phyloP scores from a whole-genome alignment of 176 grass and related monocot species.

The Cenchrus americanus region DNA sequence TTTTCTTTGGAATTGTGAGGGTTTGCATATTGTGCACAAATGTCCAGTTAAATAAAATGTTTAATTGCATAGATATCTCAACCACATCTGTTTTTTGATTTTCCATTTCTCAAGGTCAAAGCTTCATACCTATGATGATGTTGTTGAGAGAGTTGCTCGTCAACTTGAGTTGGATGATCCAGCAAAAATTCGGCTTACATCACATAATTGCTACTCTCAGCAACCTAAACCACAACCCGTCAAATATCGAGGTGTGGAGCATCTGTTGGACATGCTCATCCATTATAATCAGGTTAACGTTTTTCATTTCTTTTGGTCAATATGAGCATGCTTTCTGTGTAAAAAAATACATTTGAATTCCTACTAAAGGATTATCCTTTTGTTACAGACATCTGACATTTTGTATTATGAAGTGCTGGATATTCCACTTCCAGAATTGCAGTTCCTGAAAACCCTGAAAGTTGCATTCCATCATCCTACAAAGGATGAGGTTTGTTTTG shows the following conservation, averaged over 20 bases:
- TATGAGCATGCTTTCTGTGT: constrained; percentile 39
- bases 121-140: constrained; percentile 86
- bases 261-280: constrained; percentile 89
- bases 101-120: constrained; percentile 69
- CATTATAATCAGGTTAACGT: constrained; percentile 83
- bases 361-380: constrained; percentile 20
- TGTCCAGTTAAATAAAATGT: constrained; percentile 39
- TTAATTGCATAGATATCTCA: constrained; percentile 31
- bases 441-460: constrained; percentile 93
- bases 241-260: constrained; percentile 78
- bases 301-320: constrained; percentile 13
- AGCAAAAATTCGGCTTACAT: constrained; percentile 89
- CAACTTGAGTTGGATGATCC: constrained; percentile 81
- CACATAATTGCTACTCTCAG: constrained; percentile 95
- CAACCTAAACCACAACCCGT: constrained; percentile 95
- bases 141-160: constrained; percentile 78
- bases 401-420: constrained; percentile 97
- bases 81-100: constrained; percentile 22
- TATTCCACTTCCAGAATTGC: constrained; percentile 92
- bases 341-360: not conserved
- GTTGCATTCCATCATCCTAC: constrained; percentile 94
- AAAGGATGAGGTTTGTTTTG: constrained; percentile 83
- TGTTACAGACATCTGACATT: constrained; percentile 79
- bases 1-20: constrained; percentile 87
- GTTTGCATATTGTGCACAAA: constrained; percentile 14